Percentiles rank a stretch among this genome's conserved stretches.
These are phyloP conservation scores for Oryza rufipogon DNA, from an alignment of 176 grass and related monocot genomes.

Conservation along the genomic window DNA sequence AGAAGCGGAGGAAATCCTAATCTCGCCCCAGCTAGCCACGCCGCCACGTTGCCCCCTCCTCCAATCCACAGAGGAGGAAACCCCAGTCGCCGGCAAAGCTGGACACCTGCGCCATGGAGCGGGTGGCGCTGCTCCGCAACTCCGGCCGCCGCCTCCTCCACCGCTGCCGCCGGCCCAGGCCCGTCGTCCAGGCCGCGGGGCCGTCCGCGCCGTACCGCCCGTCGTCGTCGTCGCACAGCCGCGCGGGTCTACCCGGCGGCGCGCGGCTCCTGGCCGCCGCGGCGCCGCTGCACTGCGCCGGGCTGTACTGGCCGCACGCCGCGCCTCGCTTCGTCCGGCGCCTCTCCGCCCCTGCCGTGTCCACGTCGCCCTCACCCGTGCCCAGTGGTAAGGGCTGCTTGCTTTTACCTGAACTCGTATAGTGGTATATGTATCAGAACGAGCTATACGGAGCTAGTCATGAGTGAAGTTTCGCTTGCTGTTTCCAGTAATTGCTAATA, in stretches of 20 bases:
- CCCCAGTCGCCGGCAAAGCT: constrained; percentile 41
- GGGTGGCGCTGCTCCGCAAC: constrained; percentile 86
- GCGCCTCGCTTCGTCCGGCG: constrained; percentile 34
- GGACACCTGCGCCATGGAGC: constrained; percentile 76
- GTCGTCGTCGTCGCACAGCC: constrained; percentile 32
- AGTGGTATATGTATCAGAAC: not conserved
- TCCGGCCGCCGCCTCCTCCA: constrained; percentile 65
- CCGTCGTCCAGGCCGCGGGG: constrained; percentile 46
- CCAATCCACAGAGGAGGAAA: constrained; percentile 16
- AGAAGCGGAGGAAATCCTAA: constrained; percentile 41
- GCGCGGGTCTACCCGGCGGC: constrained; percentile 44
- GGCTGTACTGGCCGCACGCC: constrained; percentile 38
- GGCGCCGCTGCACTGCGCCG: constrained; percentile 49
- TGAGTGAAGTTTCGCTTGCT: constrained; percentile 9
- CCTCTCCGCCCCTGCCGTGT: constrained; percentile 66
- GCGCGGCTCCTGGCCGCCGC: constrained; percentile 46
- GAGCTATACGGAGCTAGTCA: not conserved
- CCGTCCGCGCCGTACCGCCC: constrained; percentile 13
- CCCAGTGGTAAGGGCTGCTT: constrained; percentile 57
- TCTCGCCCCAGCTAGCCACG: constrained; percentile 25
- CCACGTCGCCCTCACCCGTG: constrained; percentile 69
- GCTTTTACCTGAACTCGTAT: not conserved
- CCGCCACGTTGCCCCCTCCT: constrained; percentile 39
- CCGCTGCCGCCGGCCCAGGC: constrained; percentile 46
- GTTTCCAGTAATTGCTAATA: not conserved